Conservation (phyloP, 352 stramenopile genomes). For the Globisporangium cystogenes region DNA sequence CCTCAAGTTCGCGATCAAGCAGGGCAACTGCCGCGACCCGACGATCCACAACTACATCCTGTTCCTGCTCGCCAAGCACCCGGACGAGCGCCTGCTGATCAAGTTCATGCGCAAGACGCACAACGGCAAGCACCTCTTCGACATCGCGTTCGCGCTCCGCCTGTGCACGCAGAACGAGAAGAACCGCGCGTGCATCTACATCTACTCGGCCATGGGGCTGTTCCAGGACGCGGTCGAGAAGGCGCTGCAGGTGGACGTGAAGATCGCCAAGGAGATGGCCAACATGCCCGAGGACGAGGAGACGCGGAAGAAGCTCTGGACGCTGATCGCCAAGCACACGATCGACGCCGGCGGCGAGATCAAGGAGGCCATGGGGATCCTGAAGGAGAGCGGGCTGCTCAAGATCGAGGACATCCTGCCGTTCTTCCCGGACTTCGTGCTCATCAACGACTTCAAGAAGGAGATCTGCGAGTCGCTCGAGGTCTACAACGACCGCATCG, state of each 20-base stretch:
- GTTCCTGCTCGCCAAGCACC: constrained; percentile 87
- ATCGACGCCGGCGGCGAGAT: constrained; percentile 87
- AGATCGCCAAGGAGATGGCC: constrained; percentile 92
- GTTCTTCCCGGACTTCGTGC: constrained; percentile 94
- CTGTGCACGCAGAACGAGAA: constrained; percentile 91
- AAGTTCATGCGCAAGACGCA: constrained; percentile 90
- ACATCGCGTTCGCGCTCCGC: constrained; percentile 90
- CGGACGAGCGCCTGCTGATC: constrained; percentile 84
- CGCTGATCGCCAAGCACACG: constrained; percentile 90
- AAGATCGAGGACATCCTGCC: constrained; percentile 94
- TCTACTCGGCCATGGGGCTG: constrained; percentile 91
- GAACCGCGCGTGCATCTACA: constrained; percentile 92
- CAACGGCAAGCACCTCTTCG: constrained; percentile 83
- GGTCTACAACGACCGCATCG: constrained; percentile 89
- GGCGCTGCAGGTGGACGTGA: constrained; percentile 86
- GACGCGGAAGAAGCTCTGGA: constrained; percentile 91
- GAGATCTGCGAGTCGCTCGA: constrained; percentile 92
- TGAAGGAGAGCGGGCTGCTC: constrained; percentile 84
- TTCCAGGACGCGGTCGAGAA: constrained; percentile 92
- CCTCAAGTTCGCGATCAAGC: constrained; percentile 92
- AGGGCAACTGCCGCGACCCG: constrained; percentile 76
- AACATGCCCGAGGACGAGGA: constrained; percentile 88
- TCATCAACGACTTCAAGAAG: constrained; percentile 95
- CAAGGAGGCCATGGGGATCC: constrained; percentile 79
- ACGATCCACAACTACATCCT: constrained; percentile 94